phyloP scores from a whole-genome alignment of 2,329 filamentous ascomycete genomes.

The Cordyceps farinosa region DNA sequence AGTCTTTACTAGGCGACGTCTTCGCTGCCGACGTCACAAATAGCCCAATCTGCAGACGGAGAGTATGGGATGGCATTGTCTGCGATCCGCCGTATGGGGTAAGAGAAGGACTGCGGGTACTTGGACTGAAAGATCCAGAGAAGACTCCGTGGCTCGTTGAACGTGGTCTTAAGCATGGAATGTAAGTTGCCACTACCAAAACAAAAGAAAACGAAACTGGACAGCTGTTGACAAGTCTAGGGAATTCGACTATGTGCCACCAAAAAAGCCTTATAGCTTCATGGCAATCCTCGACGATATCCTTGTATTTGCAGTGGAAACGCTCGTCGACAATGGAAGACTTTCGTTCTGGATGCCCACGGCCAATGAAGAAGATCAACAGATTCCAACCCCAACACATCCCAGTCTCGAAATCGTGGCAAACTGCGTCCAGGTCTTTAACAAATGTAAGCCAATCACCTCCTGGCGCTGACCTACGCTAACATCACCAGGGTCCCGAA shows the following conservation, averaged over 20 bases:
- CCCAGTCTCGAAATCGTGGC: conserved; percentile 69
- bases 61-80: conserved; percentile 81
- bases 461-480: conserved; percentile 11
- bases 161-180: conserved; percentile 66
- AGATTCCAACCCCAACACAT: conserved; percentile 74
- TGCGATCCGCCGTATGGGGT: conserved; percentile 97
- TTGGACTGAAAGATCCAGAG: conserved; percentile 69
- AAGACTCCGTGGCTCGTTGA: conserved; percentile 59
- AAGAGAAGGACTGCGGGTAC: conserved; percentile 82
- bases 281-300: conserved; percentile 87
- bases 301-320: conserved; percentile 72
- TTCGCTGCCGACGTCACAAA: conserved; percentile 89
- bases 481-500: conserved; percentile 66
- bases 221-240: conserved; percentile 20
- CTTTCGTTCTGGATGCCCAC: conserved; percentile 98
- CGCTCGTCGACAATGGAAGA: conserved; percentile 73
- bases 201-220: neutral
- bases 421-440: conserved; percentile 82
- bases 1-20: conserved; percentile 64
- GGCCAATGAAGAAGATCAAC: conserved; percentile 71
- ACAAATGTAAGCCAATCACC: conserved; percentile 64
- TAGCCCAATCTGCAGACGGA: conserved; percentile 62
- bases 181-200: conserved; percentile 46
- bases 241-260: conserved; percentile 67
- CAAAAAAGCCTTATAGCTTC: conserved; percentile 91